Evolutionary conservation across 2,329 filamentous ascomycete species (phyloP), one percentile per base, ranked within the genome.

Genomic region (Intubia oerlemansii): DNA sequence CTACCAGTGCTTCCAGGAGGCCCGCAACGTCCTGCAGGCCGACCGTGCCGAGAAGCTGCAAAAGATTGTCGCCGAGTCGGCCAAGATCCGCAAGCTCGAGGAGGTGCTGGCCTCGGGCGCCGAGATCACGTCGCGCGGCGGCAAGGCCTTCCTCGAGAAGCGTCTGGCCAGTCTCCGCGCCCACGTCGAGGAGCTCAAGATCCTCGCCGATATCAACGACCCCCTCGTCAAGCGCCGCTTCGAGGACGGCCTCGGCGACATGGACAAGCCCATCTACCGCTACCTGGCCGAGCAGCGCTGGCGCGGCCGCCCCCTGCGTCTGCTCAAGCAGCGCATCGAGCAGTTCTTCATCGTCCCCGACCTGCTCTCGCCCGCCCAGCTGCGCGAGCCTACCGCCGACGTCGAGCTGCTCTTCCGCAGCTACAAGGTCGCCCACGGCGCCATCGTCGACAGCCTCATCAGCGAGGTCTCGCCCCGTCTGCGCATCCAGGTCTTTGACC

Each of bases 1-100:
- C 12, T 98, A 90, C 55, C 85, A 95, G 61, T 88, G 80, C 52
- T 98, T 95, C 57, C 88, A 98, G 53, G 84, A 93, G 55, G 88
- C 88, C 23, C 69, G 84, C 37, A 79, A 81, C 47, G 53, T 95
- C 27, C 57, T 98, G 32, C 62, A 70, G 30, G 67, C 66, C 31
- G 88, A 98, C 48, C 68, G 85, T 23, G 58, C 71, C 38, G 66
- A 85, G 52, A 95, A 92, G 56, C 42, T 95, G 28, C 55, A 61
- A 35, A 58, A 72, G 43, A 85, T 98, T 33, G 54, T 66, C 28
- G 58, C 51, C 17, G 69, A 80, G 50, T 53, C 71, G 28, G 59
- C 59, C 34, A 69, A 73, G 48, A 76, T 98, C 44, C 62, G 66
- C 31, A 58, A 61, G 34, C 49, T 90, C 25, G 59, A 73, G 48